Conservation (phyloP, 352 stramenopile species). For the Saprolegnia parasitica region DNA sequence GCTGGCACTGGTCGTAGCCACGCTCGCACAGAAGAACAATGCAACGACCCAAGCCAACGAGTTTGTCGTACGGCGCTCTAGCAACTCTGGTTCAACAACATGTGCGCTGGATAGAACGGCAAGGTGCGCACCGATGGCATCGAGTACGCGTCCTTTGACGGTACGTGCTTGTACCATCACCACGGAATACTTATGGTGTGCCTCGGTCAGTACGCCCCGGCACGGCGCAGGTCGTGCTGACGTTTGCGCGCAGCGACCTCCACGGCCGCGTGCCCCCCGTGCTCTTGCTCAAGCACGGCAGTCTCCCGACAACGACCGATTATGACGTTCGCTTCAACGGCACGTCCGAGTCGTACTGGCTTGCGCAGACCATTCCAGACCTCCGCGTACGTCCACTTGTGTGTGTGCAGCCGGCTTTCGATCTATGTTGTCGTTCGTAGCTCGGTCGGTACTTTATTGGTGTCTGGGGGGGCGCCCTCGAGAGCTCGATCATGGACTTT, state of each 20-base stretch:
- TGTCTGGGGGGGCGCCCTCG: constrained; percentile 18
- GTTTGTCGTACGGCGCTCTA: too few relatives aligned
- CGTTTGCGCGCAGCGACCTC: constrained; percentile 14
- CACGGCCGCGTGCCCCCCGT: not conserved
- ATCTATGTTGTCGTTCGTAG: constrained; percentile 1
- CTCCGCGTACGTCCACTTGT: constrained; percentile 5
- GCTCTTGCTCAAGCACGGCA: constrained; percentile 16
- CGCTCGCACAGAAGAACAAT: too few relatives aligned
- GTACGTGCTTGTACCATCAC: constrained; percentile 3
- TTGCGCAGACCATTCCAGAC: constrained; percentile 23
- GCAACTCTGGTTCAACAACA: too few relatives aligned
- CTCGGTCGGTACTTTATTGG: constrained; percentile 21
- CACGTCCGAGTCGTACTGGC: constrained; percentile 15
- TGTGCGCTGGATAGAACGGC: constrained; percentile 27
- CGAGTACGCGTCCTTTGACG: constrained; percentile 18
- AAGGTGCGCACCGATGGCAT: constrained; percentile 15
- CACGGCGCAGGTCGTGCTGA: constrained; percentile 1
- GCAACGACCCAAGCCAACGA: too few relatives aligned
- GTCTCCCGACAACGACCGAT: constrained; percentile 3
- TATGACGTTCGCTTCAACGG: constrained; percentile 25
- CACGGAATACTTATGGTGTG: not conserved
- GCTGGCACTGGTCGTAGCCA: too few relatives aligned
- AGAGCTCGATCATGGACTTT: constrained; percentile 23
- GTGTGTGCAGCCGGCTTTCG: not conserved
- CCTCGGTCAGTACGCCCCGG: not conserved